Percentiles rank a stretch among this genome's conserved stretches.
Conservation (phyloP, 768 basidiomycete species). For the Mycena sanguinolenta region DNA sequence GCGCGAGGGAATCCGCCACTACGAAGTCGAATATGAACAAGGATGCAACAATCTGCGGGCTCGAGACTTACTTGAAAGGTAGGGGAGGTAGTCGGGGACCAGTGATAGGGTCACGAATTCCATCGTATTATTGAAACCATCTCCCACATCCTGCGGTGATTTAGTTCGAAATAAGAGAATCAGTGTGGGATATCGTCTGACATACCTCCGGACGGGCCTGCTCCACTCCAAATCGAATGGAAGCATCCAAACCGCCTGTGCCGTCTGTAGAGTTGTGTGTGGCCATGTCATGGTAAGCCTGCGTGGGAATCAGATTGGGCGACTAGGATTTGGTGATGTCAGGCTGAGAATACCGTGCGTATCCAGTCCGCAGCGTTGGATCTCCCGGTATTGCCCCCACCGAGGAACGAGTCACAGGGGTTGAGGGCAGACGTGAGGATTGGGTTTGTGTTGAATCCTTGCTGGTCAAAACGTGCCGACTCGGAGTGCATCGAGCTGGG, state of each 20-base stretch:
- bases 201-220: neutral
- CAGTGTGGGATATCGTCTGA: neutral
- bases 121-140: too few species aligned
- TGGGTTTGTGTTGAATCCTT: too few species aligned
- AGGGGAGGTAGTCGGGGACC: too few species aligned
- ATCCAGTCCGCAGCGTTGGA: too few species aligned
- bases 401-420: neutral
- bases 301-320: neutral
- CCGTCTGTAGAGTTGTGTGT: neutral
- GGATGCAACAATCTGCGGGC: too few species aligned
- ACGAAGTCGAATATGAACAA: neutral
- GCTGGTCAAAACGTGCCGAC: neutral
- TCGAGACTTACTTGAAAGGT: too few species aligned
- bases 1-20: neutral
- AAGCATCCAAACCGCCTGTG: neutral
- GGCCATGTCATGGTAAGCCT: too few species aligned
- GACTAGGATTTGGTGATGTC: neutral
- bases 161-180: neutral
- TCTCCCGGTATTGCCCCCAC: neutral
- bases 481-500: constrained; percentile 15
- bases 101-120: too few species aligned
- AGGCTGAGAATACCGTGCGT: neutral
- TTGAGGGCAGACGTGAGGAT: too few species aligned
- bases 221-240: neutral
- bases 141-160: too few species aligned